Evolutionary conservation across 352 stramenopile species (phyloP).

Genomic region (Phytopythium mirpurense): DNA sequence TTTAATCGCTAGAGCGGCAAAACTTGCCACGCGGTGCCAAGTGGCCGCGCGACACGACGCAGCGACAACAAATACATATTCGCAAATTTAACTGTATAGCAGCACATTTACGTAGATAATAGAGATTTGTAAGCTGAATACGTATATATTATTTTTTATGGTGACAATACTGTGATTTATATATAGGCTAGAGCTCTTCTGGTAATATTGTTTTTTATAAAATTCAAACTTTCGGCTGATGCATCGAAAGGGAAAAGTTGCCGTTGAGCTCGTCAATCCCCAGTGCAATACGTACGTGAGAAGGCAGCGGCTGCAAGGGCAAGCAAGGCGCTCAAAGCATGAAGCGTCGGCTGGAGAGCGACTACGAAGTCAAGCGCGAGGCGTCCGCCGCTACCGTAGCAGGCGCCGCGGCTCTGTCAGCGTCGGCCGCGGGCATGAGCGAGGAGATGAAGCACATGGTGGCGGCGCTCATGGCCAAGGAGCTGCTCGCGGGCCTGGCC

Average conservation of each 20-base stretch:
- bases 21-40: conserved; percentile 9
- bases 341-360: conserved; percentile 32
- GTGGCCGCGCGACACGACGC: conserved; percentile 5
- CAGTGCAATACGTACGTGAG: no score
- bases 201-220: no score
- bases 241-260: conserved; percentile 12
- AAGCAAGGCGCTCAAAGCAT: conserved; percentile 11
- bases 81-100: not conserved
- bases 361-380: conserved; percentile 14
- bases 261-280: not conserved
- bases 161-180: not conserved
- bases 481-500: conserved; percentile 2
- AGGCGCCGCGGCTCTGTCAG: not conserved
- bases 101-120: no score
- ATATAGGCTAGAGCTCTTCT: no score
- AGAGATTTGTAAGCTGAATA: no score
- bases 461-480: conserved; percentile 20
- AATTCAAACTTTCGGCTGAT: no score
- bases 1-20: not conserved
- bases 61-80: no score
- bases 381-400: not conserved
- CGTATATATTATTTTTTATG: not conserved
- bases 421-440: conserved; percentile 3
- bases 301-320: no score
- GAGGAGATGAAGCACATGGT: conserved; percentile 39